Evolutionary conservation across 352 stramenopile species (phyloP).

Genomic region (Phytopythium cucurbitacearum): DNA sequence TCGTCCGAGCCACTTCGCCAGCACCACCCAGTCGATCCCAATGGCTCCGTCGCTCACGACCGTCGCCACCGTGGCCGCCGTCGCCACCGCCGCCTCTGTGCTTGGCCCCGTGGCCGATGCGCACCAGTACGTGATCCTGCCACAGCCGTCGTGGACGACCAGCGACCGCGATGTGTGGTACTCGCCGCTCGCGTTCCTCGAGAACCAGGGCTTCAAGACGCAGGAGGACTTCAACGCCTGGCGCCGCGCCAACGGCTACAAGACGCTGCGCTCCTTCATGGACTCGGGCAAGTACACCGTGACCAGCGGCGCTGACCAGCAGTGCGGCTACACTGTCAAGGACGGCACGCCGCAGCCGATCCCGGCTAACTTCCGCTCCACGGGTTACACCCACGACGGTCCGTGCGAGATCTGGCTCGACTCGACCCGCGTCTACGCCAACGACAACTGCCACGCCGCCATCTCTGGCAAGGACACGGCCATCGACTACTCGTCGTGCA

Average conservation of each 20-base stretch:
- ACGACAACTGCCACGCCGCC: constrained; percentile 26
- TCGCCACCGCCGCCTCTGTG: constrained; percentile 10
- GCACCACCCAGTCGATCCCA: background rate
- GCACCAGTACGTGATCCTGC: constrained; percentile 36
- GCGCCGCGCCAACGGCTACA: constrained; percentile 28
- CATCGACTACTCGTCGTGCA: constrained; percentile 40
- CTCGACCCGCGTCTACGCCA: constrained; percentile 25
- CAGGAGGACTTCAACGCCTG: constrained; percentile 36
- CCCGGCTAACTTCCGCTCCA: constrained; percentile 26
- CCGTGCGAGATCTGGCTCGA: constrained; percentile 46
- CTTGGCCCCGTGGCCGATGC: constrained; percentile 14
- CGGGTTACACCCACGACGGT: constrained; percentile 46
- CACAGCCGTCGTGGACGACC: constrained; percentile 30
- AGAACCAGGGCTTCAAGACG: constrained; percentile 39
- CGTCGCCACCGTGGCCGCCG: constrained; percentile 16
- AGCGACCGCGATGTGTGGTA: constrained; percentile 29
- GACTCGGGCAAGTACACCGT: constrained; percentile 35
- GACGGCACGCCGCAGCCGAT: constrained; percentile 25
- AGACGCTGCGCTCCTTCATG: constrained; percentile 39
- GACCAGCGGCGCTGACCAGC: constrained; percentile 20
- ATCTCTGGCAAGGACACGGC: constrained; percentile 32
- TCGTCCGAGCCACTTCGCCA: background rate
- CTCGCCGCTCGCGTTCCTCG: constrained; percentile 39
- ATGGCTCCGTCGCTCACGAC: constrained; percentile 11
- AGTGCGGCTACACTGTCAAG: constrained; percentile 27